These are phyloP conservation scores for Schizonepeta tenuifolia DNA, from an alignment of 257 asterid genomes.

Conservation along the genomic window DNA sequence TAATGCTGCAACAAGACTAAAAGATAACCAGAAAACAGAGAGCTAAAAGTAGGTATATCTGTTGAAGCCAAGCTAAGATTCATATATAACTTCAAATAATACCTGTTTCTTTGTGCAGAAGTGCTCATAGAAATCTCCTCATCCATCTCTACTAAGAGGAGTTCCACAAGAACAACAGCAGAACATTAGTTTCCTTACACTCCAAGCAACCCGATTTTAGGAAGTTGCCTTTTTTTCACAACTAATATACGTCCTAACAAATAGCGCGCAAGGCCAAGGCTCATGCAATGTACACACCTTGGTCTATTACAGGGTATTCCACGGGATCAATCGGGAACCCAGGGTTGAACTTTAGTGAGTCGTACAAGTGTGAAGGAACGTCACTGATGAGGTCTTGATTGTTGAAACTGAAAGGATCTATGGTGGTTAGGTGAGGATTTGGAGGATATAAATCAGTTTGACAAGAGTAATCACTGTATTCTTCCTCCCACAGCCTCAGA, in stretches of 20 bases:
- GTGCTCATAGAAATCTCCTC: slow-evolving; percentile 28
- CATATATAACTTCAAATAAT: not conserved
- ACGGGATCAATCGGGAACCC: slow-evolving; percentile 45
- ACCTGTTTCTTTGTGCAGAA: not conserved
- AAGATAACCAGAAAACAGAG: not conserved
- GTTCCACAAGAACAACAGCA: slow-evolving; percentile 31
- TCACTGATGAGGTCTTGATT: slow-evolving; percentile 50
- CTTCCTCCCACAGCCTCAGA: slow-evolving; percentile 54
- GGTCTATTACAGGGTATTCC: slow-evolving; percentile 71
- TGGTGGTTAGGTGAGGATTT: slow-evolving; percentile 32
- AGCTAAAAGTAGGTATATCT: not conserved
- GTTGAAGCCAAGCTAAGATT: not conserved
- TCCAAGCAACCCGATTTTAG: slow-evolving; percentile 39
- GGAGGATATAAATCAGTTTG: slow-evolving; percentile 48
- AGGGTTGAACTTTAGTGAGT: slow-evolving; percentile 37
- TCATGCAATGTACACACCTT: slow-evolving; percentile 70
- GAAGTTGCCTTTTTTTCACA: slow-evolving; percentile 34
- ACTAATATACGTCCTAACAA: slow-evolving; percentile 21
- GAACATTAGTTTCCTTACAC: slow-evolving; percentile 39
- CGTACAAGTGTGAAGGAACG: slow-evolving; percentile 50
- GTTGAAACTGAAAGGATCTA: slow-evolving; percentile 44
- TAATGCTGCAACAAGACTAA: no score
- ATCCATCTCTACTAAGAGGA: slow-evolving; percentile 22
- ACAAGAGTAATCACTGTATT: slow-evolving; percentile 31
- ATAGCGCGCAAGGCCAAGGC: not conserved